Evolutionary conservation across 2,329 filamentous ascomycete genomes (phyloP).

Genomic region (Didymella exigua): DNA sequence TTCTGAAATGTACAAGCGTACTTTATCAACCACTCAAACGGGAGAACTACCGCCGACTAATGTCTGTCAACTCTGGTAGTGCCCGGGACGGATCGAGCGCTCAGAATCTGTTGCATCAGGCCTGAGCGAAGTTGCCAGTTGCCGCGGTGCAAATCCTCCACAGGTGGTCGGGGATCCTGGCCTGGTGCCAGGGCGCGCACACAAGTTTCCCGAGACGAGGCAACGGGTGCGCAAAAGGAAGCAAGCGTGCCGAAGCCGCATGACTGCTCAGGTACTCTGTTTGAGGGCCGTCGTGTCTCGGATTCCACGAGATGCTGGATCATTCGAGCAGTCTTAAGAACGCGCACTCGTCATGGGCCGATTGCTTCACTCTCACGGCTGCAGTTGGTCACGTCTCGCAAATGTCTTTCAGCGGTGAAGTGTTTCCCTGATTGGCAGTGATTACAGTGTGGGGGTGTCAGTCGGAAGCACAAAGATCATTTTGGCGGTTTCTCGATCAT

Average conservation of each 20-base stretch:
- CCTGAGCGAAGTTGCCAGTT: slow-evolving; percentile 42
- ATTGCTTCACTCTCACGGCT: slow-evolving; percentile 24
- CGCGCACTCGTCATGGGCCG: slow-evolving; percentile 11
- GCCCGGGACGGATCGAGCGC: slow-evolving; percentile 43
- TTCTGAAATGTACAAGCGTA: slow-evolving; percentile 37
- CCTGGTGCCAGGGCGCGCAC: slow-evolving; percentile 12
- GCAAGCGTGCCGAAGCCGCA: slow-evolving; percentile 16
- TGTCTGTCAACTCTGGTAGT: slow-evolving; percentile 24
- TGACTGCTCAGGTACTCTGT: slow-evolving; percentile 15
- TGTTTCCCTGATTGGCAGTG: slow-evolving; percentile 29
- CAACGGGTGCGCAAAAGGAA: slow-evolving; percentile 11
- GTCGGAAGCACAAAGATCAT: slow-evolving; percentile 16
- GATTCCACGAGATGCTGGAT: slow-evolving; percentile 20
- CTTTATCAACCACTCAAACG: slow-evolving; percentile 35
- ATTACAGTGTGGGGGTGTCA: slow-evolving; percentile 14
- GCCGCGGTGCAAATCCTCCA: slow-evolving; percentile 27
- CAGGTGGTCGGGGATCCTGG: slow-evolving; percentile 20
- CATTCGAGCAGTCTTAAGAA: slow-evolving; percentile 15
- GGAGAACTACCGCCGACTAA: slow-evolving; percentile 19
- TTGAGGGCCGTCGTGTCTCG: slow-evolving; percentile 15
- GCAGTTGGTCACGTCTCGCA: slow-evolving; percentile 36
- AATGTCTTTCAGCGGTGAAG: slow-evolving; percentile 24
- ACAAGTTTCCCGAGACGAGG: slow-evolving; percentile 8
- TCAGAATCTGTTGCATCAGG: slow-evolving; percentile 28
- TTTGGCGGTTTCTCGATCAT: slow-evolving; percentile 32